Evolutionary conservation across 169 alveolate species (phyloP).

Genomic region (Toxoplasma gondii): DNA sequence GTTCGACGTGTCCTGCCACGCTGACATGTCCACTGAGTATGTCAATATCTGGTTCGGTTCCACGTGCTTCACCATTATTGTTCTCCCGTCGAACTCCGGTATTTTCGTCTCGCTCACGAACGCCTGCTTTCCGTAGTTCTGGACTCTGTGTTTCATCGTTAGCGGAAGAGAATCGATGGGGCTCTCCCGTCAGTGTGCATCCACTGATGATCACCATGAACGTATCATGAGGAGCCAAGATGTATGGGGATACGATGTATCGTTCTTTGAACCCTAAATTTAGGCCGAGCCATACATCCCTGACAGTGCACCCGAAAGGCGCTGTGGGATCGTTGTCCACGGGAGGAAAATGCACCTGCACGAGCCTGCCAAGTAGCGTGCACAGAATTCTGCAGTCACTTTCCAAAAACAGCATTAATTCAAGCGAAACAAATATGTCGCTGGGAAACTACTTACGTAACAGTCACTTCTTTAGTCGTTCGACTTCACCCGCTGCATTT

Average conservation of each 20-base stretch:
- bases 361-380: background rate
- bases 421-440: no score
- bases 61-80: background rate
- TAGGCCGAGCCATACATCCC: background rate
- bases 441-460: no score
- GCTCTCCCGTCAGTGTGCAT: background rate
- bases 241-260: background rate
- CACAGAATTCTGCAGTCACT: no score
- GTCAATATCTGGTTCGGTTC: background rate
- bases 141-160: background rate
- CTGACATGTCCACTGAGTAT: background rate
- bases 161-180: background rate
- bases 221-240: conserved; percentile 22
- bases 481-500: no score
- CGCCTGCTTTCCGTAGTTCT: background rate
- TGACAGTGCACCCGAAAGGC: background rate
- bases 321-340: background rate
- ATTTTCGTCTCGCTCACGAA: background rate
- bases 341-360: background rate
- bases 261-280: background rate
- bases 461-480: no score
- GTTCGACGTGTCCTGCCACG: background rate
- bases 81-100: background rate
- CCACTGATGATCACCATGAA: background rate
- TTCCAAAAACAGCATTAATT: no score